Conservation (phyloP, 2,329 filamentous ascomycete genomes). For the Talaromyces marneffei region DNA sequence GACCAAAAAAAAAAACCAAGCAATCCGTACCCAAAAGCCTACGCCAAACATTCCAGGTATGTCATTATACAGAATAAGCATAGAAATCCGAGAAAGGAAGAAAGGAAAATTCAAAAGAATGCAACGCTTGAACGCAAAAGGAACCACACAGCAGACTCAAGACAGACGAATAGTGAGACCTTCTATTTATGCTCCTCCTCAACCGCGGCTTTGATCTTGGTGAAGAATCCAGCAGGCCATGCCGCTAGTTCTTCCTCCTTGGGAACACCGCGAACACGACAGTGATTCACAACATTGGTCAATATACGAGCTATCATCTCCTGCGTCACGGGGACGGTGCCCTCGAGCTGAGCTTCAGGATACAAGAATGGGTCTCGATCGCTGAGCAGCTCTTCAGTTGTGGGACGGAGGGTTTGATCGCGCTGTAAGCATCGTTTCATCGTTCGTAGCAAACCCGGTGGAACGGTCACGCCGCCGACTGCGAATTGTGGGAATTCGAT, state of each 20-base stretch:
- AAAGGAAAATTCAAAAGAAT: conserved; percentile 5
- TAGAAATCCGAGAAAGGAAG: background rate
- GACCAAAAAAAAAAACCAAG: background rate
- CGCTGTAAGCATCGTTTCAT: conserved; percentile 55
- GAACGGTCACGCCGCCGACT: conserved; percentile 47
- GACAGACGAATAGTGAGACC: background rate
- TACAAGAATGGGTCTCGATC: conserved; percentile 54
- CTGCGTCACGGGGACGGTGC: conserved; percentile 48
- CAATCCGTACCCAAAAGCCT: background rate
- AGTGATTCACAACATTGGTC: conserved; percentile 55
- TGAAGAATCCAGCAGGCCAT: conserved; percentile 46
- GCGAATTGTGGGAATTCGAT: conserved; percentile 44
- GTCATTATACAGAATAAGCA: background rate
- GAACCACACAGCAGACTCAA: background rate
- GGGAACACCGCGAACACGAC: conserved; percentile 50
- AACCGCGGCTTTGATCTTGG: conserved; percentile 42
- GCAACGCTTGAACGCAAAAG: conserved; percentile 12
- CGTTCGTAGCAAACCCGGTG: conserved; percentile 51
- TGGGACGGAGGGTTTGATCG: conserved; percentile 52
- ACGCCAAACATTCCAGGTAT: conserved; percentile 10
- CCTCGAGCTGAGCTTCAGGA: conserved; percentile 46
- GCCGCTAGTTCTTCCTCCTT: conserved; percentile 50
- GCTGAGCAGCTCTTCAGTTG: conserved; percentile 51
- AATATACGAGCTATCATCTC: conserved; percentile 57
- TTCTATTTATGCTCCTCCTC: conserved; percentile 33